A percentile compares a stretch with the other conserved stretches of the same genome.
phyloP scores from a whole-genome alignment of 805 yeast genomes.

The Cyberlindnera mrakii region DNA sequence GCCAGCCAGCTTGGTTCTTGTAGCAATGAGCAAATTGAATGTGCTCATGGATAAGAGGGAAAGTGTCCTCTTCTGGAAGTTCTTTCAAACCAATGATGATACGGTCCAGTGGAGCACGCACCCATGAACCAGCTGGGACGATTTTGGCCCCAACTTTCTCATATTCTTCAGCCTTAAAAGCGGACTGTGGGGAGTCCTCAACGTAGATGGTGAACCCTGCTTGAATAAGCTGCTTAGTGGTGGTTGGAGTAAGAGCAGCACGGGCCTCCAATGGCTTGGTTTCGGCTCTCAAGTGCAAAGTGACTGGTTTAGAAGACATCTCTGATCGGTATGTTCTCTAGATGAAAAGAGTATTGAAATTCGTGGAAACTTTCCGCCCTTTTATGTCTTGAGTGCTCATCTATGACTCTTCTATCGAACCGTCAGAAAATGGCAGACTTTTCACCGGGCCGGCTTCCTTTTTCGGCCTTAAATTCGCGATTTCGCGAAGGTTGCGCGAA shows the following conservation, averaged over 20 bases:
- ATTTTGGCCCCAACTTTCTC: conserved; percentile 74
- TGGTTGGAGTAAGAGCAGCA: conserved; percentile 92
- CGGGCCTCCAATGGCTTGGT: conserved; percentile 96
- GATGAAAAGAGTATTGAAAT: background rate
- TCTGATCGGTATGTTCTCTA: background rate
- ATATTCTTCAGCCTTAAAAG: conserved; percentile 73
- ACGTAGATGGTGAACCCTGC: conserved; percentile 88
- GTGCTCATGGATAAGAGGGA: conserved; percentile 94
- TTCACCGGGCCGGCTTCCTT: conserved; percentile 1
- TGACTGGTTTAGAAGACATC: conserved; percentile 34
- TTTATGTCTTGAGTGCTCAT: too few species aligned
- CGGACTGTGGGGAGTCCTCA: conserved; percentile 81
- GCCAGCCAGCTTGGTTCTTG: conserved; percentile 97
- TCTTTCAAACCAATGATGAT: conserved; percentile 92
- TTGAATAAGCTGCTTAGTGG: conserved; percentile 74
- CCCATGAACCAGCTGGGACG: conserved; percentile 94
- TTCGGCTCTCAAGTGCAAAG: conserved; percentile 90
- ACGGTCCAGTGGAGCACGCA: conserved; percentile 81
- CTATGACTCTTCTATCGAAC: too few species aligned
- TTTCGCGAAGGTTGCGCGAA: background rate
- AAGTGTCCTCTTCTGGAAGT: conserved; percentile 80
- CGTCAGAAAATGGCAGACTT: too few species aligned
- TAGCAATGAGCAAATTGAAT: conserved; percentile 99
- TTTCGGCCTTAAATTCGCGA: background rate
- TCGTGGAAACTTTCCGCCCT: too few species aligned